These are phyloP conservation scores for Pyrus betulifolia DNA, from an alignment of 306 rosid genomes.

Conservation along the genomic window DNA sequence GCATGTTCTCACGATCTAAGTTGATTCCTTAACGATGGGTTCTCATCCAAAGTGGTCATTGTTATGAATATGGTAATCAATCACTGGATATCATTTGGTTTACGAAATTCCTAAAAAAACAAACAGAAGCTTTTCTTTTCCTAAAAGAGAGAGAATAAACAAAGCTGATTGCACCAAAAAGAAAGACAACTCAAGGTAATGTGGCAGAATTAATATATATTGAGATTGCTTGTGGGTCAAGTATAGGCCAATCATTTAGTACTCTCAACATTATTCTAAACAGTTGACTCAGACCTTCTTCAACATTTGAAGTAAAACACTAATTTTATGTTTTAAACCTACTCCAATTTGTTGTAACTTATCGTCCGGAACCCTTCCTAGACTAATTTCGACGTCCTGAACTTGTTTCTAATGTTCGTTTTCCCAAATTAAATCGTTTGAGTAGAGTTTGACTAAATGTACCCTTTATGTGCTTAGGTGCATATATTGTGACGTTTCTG, in stretches of 20 bases:
- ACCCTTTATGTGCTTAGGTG: too few species aligned
- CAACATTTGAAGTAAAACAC: too few species aligned
- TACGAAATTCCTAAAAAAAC: not conserved
- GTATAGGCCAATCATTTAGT: not conserved
- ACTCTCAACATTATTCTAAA: too few species aligned
- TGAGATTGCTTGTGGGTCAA: not conserved
- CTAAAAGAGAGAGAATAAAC: too few species aligned
- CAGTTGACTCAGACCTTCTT: too few species aligned
- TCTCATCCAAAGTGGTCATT: not conserved
- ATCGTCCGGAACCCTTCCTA: too few species aligned
- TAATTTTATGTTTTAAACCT: too few species aligned
- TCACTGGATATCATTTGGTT: not conserved
- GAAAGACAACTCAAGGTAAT: not conserved
- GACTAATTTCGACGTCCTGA: too few species aligned
- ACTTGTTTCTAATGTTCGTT: too few species aligned
- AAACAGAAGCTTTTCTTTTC: not conserved
- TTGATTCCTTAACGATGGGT: not conserved
- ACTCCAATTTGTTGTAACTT: fast-evolving
- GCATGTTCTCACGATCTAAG: not conserved
- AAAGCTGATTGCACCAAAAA: not conserved
- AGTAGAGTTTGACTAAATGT: too few species aligned
- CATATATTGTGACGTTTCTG: too few species aligned
- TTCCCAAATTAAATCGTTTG: too few species aligned
- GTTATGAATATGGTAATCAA: not conserved
- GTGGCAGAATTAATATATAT: not conserved